These are phyloP conservation scores for Pelargonium australe DNA, from an alignment of 441 rosid species.

Conservation along the genomic window DNA sequence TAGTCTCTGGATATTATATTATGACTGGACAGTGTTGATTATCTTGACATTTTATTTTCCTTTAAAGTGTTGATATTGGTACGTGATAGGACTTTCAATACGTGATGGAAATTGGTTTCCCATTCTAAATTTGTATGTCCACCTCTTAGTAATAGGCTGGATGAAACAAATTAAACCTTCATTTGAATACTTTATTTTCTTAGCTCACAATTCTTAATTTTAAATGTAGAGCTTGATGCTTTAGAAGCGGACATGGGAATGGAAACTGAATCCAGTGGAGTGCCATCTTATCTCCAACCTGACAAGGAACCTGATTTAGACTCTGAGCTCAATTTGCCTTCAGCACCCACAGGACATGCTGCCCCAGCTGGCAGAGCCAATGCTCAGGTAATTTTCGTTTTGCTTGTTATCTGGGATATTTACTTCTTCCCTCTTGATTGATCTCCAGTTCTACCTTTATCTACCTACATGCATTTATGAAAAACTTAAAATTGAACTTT, in stretches of 20 bases:
- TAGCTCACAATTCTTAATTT: constrained; percentile 14
- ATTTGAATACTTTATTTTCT: neutral
- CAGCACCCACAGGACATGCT: constrained; percentile 68
- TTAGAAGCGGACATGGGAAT: constrained; percentile 87
- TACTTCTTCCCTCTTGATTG: neutral
- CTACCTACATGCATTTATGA: too few relatives aligned
- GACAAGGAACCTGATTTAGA: constrained; percentile 59
- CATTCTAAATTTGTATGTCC: too few relatives aligned
- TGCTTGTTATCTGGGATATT: neutral
- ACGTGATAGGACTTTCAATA: too few relatives aligned
- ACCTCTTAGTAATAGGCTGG: too few relatives aligned
- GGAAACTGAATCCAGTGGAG: constrained; percentile 71
- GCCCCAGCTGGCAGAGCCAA: constrained; percentile 46
- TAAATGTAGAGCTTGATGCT: constrained; percentile 85
- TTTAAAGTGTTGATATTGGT: neutral
- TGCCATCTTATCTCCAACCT: constrained; percentile 94
- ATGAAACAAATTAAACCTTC: too few relatives aligned
- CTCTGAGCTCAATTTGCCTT: constrained; percentile 67
- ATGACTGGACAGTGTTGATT: neutral
- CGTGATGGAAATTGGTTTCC: too few relatives aligned
- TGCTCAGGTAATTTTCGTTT: constrained; percentile 42
- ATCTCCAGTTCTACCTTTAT: neutral
- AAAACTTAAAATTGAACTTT: constrained; percentile 3
- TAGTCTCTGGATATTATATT: neutral
- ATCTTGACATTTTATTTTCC: neutral